Evolutionary conservation across 768 basidiomycete species (phyloP).

Genomic region (Lentinula guzmanii): DNA sequence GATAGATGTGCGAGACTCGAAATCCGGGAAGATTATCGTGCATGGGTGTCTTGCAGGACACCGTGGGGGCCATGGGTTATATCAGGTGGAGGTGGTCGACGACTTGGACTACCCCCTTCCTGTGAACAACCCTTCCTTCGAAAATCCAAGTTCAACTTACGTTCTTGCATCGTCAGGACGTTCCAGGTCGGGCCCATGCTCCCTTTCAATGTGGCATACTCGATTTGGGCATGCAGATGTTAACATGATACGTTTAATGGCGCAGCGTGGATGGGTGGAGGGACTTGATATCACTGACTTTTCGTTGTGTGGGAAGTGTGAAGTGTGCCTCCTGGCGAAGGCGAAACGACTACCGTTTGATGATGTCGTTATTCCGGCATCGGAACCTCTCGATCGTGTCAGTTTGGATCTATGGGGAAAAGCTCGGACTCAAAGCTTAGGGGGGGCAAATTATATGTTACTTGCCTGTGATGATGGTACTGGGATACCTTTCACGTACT

Average conservation of each 20-base stretch:
- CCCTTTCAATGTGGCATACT: background rate
- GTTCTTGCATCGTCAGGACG: background rate
- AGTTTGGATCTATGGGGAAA: background rate
- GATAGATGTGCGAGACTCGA: background rate
- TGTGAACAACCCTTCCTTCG: background rate
- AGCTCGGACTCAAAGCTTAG: background rate
- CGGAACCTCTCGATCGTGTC: background rate
- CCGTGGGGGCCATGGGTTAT: background rate
- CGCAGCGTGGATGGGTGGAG: background rate
- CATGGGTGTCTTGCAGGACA: background rate
- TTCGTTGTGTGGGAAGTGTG: background rate
- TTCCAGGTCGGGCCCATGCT: background rate
- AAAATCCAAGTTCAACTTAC: background rate
- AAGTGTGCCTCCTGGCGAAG: background rate
- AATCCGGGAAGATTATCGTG: background rate
- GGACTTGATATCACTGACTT: background rate
- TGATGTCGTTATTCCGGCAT: background rate
- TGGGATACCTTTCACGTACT: background rate
- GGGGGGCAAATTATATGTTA: too few species aligned
- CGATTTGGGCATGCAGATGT: background rate
- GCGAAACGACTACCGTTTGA: slow-evolving; percentile 1
- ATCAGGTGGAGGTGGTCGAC: background rate
- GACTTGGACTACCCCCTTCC: background rate
- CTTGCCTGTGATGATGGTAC: too few species aligned
- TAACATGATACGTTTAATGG: background rate